phyloP scores from a whole-genome alignment of 139 green algal species.

The Deuterostichococcus epilithicus region DNA sequence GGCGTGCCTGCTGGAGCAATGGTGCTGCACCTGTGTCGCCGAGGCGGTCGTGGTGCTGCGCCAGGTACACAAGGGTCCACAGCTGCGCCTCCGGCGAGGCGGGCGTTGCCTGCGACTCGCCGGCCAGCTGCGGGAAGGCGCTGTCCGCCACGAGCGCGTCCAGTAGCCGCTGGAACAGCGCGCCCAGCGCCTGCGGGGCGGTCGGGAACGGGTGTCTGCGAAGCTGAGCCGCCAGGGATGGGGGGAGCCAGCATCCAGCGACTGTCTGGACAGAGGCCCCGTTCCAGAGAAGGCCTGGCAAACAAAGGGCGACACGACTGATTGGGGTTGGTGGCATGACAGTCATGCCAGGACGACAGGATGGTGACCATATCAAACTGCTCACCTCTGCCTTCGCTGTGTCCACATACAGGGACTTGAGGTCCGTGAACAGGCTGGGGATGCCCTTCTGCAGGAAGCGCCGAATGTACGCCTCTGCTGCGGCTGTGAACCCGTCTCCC shows the following conservation, averaged over 20 bases:
- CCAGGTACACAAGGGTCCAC: slow-evolving; percentile 77
- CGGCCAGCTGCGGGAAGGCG: slow-evolving; percentile 11
- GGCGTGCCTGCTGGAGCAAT: no score
- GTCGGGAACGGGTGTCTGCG: no score
- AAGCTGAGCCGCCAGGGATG: no score
- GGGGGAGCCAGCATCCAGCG: no score
- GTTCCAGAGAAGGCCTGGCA: no score
- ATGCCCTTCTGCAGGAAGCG: slow-evolving; percentile 78
- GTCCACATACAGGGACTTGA: slow-evolving; percentile 79
- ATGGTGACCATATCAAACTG: background rate
- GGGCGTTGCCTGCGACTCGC: background rate
- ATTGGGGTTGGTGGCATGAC: no score
- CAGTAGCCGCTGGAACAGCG: slow-evolving; percentile 30
- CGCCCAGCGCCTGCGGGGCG: slow-evolving; percentile 14
- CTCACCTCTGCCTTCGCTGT: background rate
- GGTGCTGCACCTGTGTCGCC: slow-evolving; percentile 40
- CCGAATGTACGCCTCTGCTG: slow-evolving; percentile 66
- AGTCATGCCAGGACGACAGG: no score
- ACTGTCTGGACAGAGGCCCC: no score
- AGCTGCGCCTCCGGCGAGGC: slow-evolving; percentile 38
- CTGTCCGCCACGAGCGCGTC: slow-evolving; percentile 10
- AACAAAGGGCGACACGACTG: no score
- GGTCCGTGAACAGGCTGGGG: slow-evolving; percentile 91
- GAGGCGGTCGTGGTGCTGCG: slow-evolving; percentile 74
- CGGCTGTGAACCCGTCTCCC: slow-evolving; percentile 62